A percentile compares a stretch with the other conserved stretches of the same genome.
Conservation (phyloP, 2,329 filamentous ascomycete species). For the Fusarium pseudonygamai region DNA sequence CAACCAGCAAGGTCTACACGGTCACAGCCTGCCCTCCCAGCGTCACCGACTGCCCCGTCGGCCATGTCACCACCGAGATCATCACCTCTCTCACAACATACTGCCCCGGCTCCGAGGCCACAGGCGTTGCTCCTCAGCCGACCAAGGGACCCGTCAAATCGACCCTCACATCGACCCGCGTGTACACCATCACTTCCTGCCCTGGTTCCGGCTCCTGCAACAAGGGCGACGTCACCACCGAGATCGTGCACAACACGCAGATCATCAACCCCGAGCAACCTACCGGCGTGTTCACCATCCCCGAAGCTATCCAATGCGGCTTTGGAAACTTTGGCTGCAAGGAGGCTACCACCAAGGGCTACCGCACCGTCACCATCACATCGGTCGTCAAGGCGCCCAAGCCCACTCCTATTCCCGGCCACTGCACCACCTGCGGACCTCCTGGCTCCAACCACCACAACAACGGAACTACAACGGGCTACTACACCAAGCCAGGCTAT, state of each 20-base stretch:
- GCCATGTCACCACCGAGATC: slow-evolving; percentile 43
- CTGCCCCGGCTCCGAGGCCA: slow-evolving; percentile 44
- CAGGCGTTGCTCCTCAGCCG: neutral
- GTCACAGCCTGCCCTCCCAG: slow-evolving; percentile 45
- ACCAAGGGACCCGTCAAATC: slow-evolving; percentile 40
- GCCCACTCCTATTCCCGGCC: slow-evolving; percentile 41
- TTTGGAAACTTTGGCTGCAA: slow-evolving; percentile 42
- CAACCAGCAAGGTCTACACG: slow-evolving; percentile 44
- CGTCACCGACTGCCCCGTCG: slow-evolving; percentile 43
- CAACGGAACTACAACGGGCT: slow-evolving; percentile 2
- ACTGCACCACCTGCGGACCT: slow-evolving; percentile 39
- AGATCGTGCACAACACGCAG: slow-evolving; percentile 39
- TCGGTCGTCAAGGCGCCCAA: slow-evolving; percentile 38
- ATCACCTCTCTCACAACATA: slow-evolving; percentile 48
- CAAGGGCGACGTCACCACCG: slow-evolving; percentile 35
- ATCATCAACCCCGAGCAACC: slow-evolving; percentile 39
- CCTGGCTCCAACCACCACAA: slow-evolving; percentile 1
- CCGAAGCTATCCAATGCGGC: slow-evolving; percentile 43
- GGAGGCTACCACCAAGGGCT: slow-evolving; percentile 38
- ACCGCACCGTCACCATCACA: slow-evolving; percentile 39
- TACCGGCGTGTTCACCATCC: slow-evolving; percentile 44
- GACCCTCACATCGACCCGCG: slow-evolving; percentile 62
- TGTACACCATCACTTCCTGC: slow-evolving; percentile 68
- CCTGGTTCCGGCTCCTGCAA: slow-evolving; percentile 53
- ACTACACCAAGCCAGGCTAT: neutral